Evolutionary conservation across 352 stramenopile species (phyloP).

Genomic region (Phytophthora cryptogea): DNA sequence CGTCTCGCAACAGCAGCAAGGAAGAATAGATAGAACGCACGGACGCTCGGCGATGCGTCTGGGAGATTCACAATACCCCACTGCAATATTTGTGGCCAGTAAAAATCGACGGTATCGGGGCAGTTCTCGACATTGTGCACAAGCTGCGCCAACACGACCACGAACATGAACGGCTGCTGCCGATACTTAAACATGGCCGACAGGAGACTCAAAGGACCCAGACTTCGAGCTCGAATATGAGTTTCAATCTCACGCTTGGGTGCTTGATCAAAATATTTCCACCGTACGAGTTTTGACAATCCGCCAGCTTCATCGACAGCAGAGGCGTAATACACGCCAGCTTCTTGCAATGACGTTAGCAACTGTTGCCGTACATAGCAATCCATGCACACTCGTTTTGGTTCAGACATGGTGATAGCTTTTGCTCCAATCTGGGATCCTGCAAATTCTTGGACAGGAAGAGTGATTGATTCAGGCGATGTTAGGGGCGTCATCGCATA

Average conservation of each 20-base stretch:
- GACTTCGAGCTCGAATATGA: constrained; percentile 43
- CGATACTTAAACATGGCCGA: constrained; percentile 69
- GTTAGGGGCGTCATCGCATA: constrained; percentile 28
- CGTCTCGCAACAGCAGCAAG: constrained; percentile 54
- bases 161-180: constrained; percentile 74
- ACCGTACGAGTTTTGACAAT: constrained; percentile 54
- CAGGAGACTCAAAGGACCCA: constrained; percentile 58
- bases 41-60: constrained; percentile 54
- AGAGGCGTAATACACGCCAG: constrained; percentile 40
- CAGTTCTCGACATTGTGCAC: constrained; percentile 62
- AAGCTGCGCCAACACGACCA: constrained; percentile 64
- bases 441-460: constrained; percentile 2
- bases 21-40: constrained; percentile 70
- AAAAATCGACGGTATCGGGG: constrained; percentile 65
- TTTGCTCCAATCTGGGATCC: constrained; percentile 11
- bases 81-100: constrained; percentile 72
- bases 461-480: constrained; percentile 19
- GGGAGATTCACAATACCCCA: constrained; percentile 59
- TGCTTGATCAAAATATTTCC: constrained; percentile 57
- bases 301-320: constrained; percentile 52
- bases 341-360: constrained; percentile 44
- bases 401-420: constrained; percentile 3
- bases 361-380: constrained; percentile 61
- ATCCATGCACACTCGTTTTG: constrained; percentile 49
- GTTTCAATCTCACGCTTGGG: constrained; percentile 48